Evolutionary conservation across 441 rosid species (phyloP).

Genomic region (Rhodomyrtus psidioides): DNA sequence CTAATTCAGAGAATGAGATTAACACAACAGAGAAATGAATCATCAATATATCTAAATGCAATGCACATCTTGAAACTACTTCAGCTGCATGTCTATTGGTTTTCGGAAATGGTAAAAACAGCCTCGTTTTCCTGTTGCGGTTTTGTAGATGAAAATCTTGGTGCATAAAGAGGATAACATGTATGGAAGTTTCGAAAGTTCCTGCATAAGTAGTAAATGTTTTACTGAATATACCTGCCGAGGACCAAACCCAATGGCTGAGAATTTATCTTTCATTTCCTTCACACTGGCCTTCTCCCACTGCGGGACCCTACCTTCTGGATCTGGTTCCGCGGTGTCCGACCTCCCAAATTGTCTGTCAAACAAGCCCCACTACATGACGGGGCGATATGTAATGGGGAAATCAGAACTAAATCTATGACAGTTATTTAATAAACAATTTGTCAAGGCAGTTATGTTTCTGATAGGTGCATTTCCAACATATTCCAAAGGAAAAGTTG

Average conservation of each 20-base stretch:
- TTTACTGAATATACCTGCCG: constrained; percentile 59
- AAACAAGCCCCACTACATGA: constrained; percentile 71
- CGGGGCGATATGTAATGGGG: background rate
- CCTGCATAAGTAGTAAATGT: background rate
- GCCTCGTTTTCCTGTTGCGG: background rate
- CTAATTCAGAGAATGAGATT: background rate
- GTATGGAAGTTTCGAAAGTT: background rate
- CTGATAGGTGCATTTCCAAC: background rate
- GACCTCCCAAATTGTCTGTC: constrained; percentile 76
- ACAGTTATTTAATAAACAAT: background rate
- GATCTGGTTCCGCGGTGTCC: constrained; percentile 65
- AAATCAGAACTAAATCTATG: background rate
- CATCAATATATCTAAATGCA: background rate
- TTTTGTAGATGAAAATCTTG: background rate
- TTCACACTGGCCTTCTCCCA: constrained; percentile 75
- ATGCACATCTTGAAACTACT: background rate
- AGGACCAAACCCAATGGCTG: constrained; percentile 74
- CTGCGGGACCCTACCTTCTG: constrained; percentile 71
- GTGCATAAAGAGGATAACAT: background rate
- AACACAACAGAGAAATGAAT: background rate
- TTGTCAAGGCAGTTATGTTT: background rate
- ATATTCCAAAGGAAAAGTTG: background rate
- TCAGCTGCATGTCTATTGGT: background rate
- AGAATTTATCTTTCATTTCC: constrained; percentile 88
- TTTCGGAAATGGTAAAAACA: background rate